phyloP scores from a whole-genome alignment of 768 basidiomycete species.

The Psilocybe tampanensis region DNA sequence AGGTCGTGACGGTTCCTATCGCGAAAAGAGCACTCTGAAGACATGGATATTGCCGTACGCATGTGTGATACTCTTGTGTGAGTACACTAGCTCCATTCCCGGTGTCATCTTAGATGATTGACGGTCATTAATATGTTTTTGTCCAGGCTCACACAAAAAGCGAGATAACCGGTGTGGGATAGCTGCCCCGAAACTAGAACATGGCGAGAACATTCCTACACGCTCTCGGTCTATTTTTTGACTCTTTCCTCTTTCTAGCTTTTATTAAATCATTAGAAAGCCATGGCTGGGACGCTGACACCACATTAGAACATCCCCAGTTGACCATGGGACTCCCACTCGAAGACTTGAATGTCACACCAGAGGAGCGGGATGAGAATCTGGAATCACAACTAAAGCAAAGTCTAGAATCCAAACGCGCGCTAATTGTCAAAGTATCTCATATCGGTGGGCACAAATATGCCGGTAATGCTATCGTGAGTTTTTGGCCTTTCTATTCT shows the following conservation, averaged over 20 bases:
- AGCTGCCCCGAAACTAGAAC: constrained; percentile 81
- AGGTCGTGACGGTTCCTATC: constrained; percentile 45
- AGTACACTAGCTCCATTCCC: constrained; percentile 30
- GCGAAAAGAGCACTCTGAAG: constrained; percentile 49
- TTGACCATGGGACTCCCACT: constrained; percentile 53
- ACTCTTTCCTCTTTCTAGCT: constrained; percentile 40
- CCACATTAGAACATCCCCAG: constrained; percentile 64
- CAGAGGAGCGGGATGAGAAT: constrained; percentile 56
- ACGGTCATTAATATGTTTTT: constrained; percentile 7
- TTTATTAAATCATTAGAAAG: constrained; percentile 63
- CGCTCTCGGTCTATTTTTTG: constrained; percentile 12
- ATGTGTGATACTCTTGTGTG: constrained; percentile 88
- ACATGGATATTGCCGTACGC: constrained; percentile 89
- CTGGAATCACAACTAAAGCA: constrained; percentile 55
- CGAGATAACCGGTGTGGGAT: constrained; percentile 92
- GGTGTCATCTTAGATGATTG: background rate
- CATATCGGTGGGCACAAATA: constrained; percentile 95
- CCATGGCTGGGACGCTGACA: constrained; percentile 77
- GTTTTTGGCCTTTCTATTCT: constrained; percentile 32
- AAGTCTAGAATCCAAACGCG: constrained; percentile 60
- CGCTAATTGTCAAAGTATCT: constrained; percentile 83
- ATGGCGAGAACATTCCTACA: constrained; percentile 47
- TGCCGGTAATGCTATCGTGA: constrained; percentile 86
- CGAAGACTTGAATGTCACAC: constrained; percentile 57
- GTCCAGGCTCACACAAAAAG: constrained; percentile 87